Evolutionary conservation across 257 asterid species (phyloP).

Genomic region (Nicotiana attenuata): DNA sequence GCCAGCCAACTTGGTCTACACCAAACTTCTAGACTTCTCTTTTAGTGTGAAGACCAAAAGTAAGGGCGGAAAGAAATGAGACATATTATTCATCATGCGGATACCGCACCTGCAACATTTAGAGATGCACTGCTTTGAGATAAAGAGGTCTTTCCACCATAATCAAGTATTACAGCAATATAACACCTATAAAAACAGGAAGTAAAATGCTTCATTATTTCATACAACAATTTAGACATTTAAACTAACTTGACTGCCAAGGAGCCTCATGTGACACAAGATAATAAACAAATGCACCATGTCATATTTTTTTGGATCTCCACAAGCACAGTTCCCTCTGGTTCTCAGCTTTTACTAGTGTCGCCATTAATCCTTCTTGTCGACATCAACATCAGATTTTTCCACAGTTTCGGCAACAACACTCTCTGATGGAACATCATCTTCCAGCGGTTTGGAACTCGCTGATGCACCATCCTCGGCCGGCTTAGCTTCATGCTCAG

Average conservation of each 20-base stretch:
- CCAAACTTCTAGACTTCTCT: not conserved
- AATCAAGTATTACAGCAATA: not conserved
- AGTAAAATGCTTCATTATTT: not conserved
- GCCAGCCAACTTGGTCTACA: not conserved
- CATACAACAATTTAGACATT: not conserved
- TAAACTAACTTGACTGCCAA: not conserved
- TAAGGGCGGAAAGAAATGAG: not conserved
- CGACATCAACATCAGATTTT: slow-evolving; percentile 27
- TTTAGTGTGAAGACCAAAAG: not conserved
- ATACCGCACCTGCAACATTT: not conserved
- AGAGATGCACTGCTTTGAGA: not conserved
- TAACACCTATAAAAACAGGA: not conserved
- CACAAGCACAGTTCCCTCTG: not conserved
- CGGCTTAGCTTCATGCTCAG: slow-evolving; percentile 9
- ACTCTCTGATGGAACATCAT: slow-evolving; percentile 12
- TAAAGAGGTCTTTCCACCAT: not conserved
- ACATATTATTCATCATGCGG: not conserved
- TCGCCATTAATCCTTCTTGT: slow-evolving; percentile 37
- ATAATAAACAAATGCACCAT: not conserved
- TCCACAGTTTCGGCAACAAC: slow-evolving; percentile 25
- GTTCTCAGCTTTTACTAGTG: slow-evolving; percentile 5
- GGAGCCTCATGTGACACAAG: not conserved
- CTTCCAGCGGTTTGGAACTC: slow-evolving; percentile 3
- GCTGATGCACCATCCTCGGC: slow-evolving; percentile 17
- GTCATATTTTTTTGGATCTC: not conserved